Conservation (phyloP, 306 rosid genomes). For the Lithocarpus polystachyus region DNA sequence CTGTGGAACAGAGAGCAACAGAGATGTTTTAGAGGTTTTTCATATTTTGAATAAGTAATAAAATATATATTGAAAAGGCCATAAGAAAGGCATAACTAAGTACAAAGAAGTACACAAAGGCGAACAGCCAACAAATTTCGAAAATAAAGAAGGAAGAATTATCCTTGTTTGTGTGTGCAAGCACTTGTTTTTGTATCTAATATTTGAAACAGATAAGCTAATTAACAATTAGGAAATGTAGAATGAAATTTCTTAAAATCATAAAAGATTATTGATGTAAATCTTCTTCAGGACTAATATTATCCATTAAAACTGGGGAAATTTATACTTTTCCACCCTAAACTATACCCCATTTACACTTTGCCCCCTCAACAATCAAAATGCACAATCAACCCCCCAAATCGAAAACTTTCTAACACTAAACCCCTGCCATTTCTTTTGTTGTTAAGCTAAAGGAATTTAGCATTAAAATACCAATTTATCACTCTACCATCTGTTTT, state of each 20-base stretch:
- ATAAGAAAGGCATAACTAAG: neutral
- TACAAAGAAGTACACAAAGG: neutral
- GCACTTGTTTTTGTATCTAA: neutral
- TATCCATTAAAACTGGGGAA: neutral
- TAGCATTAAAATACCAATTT: no score
- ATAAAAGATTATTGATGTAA: neutral
- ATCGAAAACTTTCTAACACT: no score
- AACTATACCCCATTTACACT: no score
- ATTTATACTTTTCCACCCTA: no score
- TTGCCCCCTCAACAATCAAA: no score
- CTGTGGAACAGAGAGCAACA: constrained; percentile 40
- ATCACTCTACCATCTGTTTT: no score
- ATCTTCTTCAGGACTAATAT: neutral
- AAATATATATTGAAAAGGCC: neutral
- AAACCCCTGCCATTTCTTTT: no score
- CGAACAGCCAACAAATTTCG: neutral
- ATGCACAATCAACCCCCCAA: no score
- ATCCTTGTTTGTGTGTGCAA: neutral
- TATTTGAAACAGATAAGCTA: neutral
- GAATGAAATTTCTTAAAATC: neutral
- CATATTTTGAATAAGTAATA: neutral
- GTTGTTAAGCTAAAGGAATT: no score
- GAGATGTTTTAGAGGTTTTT: neutral
- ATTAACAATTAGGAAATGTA: neutral
- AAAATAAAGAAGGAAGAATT: neutral